Base-by-base conservation (phyloP, 1,284 basidiomycete genomes). In the Cutaneotrichosporon dermatis region DNA sequence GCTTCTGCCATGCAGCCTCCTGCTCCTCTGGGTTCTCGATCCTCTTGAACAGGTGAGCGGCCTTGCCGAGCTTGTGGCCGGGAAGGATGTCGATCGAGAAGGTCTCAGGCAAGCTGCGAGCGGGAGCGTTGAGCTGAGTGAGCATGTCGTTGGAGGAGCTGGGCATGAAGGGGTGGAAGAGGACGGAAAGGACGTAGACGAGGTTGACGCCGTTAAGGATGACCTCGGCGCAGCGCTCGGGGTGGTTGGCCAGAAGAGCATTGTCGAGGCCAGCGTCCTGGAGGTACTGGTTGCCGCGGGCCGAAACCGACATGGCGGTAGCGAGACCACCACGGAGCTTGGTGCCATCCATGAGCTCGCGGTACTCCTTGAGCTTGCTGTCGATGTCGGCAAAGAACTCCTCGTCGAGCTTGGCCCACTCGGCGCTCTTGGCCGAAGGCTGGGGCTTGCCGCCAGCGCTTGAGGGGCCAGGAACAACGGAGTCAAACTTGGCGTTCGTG, bases 161-260 rank as follows among this genome's bases (percentile, higher is more conserved):
- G 42, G 96, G 96, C 94, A 99, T 98, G 85, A 93, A 99, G 0
- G 96, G 95, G 74, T 94, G 89, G 66, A 92, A 79, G 65, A 96
- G 80, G 37, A 87, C 87, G 10, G 90, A 89, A 59, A 99, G 83
- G 36, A 88, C 79, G 78, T 96, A 99, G 76, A 99, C 96, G 67
- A 99, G 82, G 80, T 98, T 98, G 76, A 93, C 79, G 25, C 92
- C 89, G 60, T 94, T 87, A 49, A 90, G 86, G 63, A 98, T 82
- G 64, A 98, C 92, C 71, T 91, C 88, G 5, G 89, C 92, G 69
- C 93, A 96, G 62, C 92, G 87, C 63, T 84, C 83, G 1, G 92
- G 91, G 63, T 90, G 83, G 67, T 88, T 85, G 33, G 84, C 81
- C 79, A 95, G 88, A 55, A 99, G 83, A 3, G 90, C 84, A 75